These are phyloP conservation scores for Eucalyptus guilfoylei DNA, from an alignment of 345 rosid species.

Conservation along the genomic window DNA sequence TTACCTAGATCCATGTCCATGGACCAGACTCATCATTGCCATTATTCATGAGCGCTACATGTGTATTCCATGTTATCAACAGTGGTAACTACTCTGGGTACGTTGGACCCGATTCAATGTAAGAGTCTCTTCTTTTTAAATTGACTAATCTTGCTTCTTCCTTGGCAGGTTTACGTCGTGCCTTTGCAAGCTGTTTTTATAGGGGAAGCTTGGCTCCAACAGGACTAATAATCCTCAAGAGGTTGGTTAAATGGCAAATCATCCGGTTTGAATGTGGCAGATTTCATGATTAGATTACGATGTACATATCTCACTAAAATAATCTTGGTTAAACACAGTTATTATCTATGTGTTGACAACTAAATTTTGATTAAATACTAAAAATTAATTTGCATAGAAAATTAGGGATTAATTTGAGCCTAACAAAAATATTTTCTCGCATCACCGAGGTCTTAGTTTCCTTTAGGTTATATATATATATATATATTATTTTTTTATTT, in stretches of 20 bases:
- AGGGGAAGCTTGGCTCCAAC: neutral
- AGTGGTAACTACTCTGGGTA: neutral
- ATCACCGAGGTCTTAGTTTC: too few species aligned
- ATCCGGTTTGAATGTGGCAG: neutral
- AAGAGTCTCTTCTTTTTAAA: neutral
- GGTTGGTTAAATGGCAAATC: neutral
- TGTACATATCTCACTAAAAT: too few species aligned
- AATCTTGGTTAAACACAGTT: too few species aligned
- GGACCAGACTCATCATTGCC: neutral
- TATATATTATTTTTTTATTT: too few species aligned
- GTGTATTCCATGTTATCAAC: neutral
- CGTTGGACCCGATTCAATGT: neutral
- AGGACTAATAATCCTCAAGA: neutral
- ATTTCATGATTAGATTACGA: neutral
- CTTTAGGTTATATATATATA: too few species aligned
- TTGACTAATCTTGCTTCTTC: neutral
- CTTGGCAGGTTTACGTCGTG: neutral
- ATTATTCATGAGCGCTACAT: neutral
- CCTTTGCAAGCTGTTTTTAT: neutral
- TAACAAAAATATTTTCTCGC: too few species aligned
- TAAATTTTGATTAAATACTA: too few species aligned
- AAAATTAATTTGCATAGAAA: too few species aligned
- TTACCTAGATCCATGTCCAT: neutral
- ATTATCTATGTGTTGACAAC: too few species aligned
- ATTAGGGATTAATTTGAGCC: too few species aligned